These are phyloP conservation scores for Torrubiella hemipterigena DNA, from an alignment of 2,329 filamentous ascomycete genomes.

Conservation along the genomic window DNA sequence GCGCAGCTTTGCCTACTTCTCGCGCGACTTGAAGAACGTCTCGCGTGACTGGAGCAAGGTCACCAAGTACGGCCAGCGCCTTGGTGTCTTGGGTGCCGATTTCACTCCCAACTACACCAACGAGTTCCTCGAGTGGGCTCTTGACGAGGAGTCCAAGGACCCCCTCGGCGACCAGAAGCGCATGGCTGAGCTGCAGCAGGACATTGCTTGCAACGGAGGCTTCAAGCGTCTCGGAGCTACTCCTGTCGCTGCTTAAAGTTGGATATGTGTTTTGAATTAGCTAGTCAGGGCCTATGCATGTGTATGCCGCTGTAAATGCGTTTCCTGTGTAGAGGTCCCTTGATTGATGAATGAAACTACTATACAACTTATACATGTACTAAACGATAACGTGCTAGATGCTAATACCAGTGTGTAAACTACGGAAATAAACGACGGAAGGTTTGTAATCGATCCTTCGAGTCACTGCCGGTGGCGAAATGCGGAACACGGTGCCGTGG, in stretches of 20 bases:
- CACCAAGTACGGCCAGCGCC: constrained; percentile 61
- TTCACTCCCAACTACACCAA: constrained; percentile 70
- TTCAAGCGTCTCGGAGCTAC: constrained; percentile 36
- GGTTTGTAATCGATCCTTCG: too few relatives aligned
- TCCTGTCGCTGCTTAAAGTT: constrained; percentile 5
- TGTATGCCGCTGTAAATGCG: too few relatives aligned
- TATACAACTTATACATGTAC: too few relatives aligned
- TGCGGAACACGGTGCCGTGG: too few relatives aligned
- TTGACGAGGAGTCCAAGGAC: constrained; percentile 53
- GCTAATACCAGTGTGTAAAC: too few relatives aligned
- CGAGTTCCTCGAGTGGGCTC: constrained; percentile 51
- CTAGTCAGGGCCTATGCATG: too few relatives aligned
- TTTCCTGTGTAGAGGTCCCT: too few relatives aligned
- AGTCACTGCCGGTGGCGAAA: too few relatives aligned
- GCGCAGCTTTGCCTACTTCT: constrained; percentile 68
- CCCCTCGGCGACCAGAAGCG: constrained; percentile 63
- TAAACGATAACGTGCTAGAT: too few relatives aligned
- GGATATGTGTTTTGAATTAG: too few relatives aligned
- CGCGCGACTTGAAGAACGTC: constrained; percentile 63
- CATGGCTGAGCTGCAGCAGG: constrained; percentile 57
- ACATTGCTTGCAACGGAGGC: constrained; percentile 52
- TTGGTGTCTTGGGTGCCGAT: constrained; percentile 49
- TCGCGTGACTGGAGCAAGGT: constrained; percentile 66
- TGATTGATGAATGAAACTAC: too few relatives aligned
- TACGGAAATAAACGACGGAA: too few relatives aligned